Evolutionary conservation across 805 yeast genomes (phyloP).

Genomic region (Myxozyma neglecta): DNA sequence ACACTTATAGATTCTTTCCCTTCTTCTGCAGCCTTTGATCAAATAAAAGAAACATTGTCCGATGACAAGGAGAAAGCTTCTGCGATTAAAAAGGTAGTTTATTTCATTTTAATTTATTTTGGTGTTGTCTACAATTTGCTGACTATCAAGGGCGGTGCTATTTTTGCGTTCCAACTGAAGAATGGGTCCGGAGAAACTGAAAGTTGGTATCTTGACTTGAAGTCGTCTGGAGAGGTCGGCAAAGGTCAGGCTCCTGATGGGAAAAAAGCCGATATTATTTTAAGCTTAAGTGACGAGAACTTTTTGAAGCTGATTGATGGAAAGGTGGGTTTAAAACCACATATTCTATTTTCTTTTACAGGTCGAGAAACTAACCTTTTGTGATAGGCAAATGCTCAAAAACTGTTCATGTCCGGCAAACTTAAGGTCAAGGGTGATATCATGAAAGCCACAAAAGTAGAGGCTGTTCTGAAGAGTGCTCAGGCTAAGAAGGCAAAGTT

Average conservation of each 20-base stretch:
- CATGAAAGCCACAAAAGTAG: conserved; percentile 71
- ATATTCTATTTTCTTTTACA: neutral
- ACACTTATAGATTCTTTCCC: conserved; percentile 38
- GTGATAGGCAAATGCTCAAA: conserved; percentile 66
- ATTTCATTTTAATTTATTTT: neutral
- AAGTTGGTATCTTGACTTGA: conserved; percentile 69
- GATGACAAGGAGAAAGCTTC: conserved; percentile 38
- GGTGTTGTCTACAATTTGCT: neutral
- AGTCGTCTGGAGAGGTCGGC: conserved; percentile 55
- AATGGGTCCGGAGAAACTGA: conserved; percentile 59
- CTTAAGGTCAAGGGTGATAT: conserved; percentile 86
- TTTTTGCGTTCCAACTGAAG: conserved; percentile 65
- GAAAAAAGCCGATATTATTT: conserved; percentile 58
- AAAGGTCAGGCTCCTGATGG: conserved; percentile 46
- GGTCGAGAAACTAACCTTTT: neutral
- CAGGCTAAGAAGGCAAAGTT: conserved; percentile 32
- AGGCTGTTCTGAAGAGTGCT: conserved; percentile 33
- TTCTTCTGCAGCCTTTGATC: conserved; percentile 44
- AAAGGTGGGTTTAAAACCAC: conserved; percentile 42
- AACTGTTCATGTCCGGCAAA: conserved; percentile 79
- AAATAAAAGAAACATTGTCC: conserved; percentile 39
- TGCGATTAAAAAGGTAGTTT: conserved; percentile 38
- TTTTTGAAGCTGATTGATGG: conserved; percentile 71
- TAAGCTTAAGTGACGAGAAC: conserved; percentile 65
- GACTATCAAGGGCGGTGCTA: conserved; percentile 51